Percentiles rank a stretch among this genome's conserved stretches.
Evolutionary conservation across 2,329 filamentous ascomycete species (phyloP).

Genomic region (Bimuria novae-zelandiae): DNA sequence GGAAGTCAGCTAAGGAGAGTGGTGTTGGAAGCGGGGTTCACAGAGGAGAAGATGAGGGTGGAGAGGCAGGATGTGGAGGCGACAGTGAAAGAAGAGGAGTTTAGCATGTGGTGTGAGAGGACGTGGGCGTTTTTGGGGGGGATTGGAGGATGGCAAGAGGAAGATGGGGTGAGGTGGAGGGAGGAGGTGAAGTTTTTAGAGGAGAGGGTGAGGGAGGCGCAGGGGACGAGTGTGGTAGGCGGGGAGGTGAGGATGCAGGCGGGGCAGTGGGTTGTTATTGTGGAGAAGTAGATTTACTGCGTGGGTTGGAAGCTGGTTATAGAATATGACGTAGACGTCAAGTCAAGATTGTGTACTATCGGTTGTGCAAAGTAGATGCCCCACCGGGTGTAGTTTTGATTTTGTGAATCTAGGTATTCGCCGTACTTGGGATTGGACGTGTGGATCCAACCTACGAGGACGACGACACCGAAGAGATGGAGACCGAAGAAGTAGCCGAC

Average conservation of each 20-base stretch:
- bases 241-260: slow-evolving; percentile 34
- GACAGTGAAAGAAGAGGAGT: slow-evolving; percentile 15
- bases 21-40: slow-evolving; percentile 35
- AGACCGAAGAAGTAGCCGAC: too few species aligned
- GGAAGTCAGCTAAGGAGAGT: slow-evolving; percentile 32
- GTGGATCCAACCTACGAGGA: too few species aligned
- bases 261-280: slow-evolving; percentile 37
- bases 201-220: slow-evolving; percentile 20
- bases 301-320: too few species aligned
- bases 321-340: too few species aligned
- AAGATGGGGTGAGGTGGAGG: slow-evolving; percentile 35
- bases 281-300: slow-evolving; percentile 27
- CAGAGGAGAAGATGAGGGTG: slow-evolving; percentile 24
- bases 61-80: slow-evolving; percentile 33
- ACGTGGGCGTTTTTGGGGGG: slow-evolving; percentile 37
- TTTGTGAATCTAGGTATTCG: too few species aligned
- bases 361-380: too few species aligned
- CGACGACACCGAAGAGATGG: too few species aligned
- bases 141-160: slow-evolving; percentile 29
- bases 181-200: slow-evolving; percentile 31
- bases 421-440: too few species aligned
- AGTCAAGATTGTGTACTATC: too few species aligned
- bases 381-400: too few species aligned
- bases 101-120: slow-evolving; percentile 33
- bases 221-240: slow-evolving; percentile 26